Base-by-base conservation (phyloP, 768 basidiomycete species). In the Russula compacta region DNA sequence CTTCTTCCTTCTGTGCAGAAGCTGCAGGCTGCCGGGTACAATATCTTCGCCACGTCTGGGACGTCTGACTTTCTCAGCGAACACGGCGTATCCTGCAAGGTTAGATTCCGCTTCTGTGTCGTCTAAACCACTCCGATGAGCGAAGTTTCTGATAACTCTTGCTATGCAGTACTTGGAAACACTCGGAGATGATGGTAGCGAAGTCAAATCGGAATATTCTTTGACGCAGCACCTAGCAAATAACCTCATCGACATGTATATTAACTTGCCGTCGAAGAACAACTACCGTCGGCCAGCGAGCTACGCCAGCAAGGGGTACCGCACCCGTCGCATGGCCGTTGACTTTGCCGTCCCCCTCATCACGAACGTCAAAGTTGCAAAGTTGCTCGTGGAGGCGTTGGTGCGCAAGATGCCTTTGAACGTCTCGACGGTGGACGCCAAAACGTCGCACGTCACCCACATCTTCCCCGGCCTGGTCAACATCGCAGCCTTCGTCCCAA, bases 341-440 rank as follows among this genome's bases (percentile, higher is more conserved):
- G 97, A 99, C 73, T 98, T 95, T 69, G 97, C 95, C 35, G 86
- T 98, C 38, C 97, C 97, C 1, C 80, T 98, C 54, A 92, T 98
- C 71, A 98, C 95, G 47, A 98, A 99, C 72, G 89, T 99, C 77
- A 99, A 99, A 78, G 94, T 93, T 70, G 95, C 95, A 58, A 99
- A 98, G 73, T 80, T 99, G 70, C 82, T 98, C 43, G 89, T 92
- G 15, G 94, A 98, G 74, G 97, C 95, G 2, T 78, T 95, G 52
- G 86, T 93, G 53, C 84, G 92, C 65, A 93, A 85, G 73, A 78
- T 95, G n/a, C 84, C 93, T 5, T 79, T 98, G 48, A 89, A 97
- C 44, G 90, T 99, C 35, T 89, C 92, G 9, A 86, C 78, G 56
- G 80, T 95, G 65, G 97, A 99, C 72, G 90, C 84, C 76, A 98